Evolutionary conservation across 208 protist species (phyloP).

Genomic region (Trypanosoma avium): DNA sequence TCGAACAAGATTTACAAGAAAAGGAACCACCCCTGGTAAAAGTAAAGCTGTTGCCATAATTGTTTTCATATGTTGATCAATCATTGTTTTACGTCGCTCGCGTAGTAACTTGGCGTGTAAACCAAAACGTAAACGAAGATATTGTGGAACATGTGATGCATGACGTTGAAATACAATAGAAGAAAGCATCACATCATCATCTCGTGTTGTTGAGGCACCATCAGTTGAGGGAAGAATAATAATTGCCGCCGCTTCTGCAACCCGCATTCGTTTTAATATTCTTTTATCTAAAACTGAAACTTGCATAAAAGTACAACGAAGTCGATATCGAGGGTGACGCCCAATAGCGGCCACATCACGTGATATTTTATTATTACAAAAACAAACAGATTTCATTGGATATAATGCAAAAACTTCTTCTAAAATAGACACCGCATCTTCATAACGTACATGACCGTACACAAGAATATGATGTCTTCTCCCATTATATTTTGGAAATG

Average conservation of each 20-base stretch:
- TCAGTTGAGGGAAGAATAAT: constrained; percentile 75
- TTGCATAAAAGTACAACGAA: constrained; percentile 73
- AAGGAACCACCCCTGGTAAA: constrained; percentile 79
- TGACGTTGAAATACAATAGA: constrained; percentile 81
- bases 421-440: constrained; percentile 76
- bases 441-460: constrained; percentile 65
- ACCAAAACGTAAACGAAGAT: constrained; percentile 81
- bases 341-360: constrained; percentile 69
- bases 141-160: constrained; percentile 71
- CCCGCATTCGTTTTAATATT: constrained; percentile 65
- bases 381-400: constrained; percentile 84
- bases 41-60: constrained; percentile 81
- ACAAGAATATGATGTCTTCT: constrained; percentile 77
- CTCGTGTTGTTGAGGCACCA: constrained; percentile 66
- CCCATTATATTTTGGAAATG: constrained; percentile 69
- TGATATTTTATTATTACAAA: constrained; percentile 74
- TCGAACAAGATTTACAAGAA: constrained; percentile 84
- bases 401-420: constrained; percentile 87
- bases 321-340: constrained; percentile 74
- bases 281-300: constrained; percentile 60
- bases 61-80: constrained; percentile 83
- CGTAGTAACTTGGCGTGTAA: constrained; percentile 69
- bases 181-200: constrained; percentile 85
- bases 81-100: constrained; percentile 51
- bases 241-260: constrained; percentile 55